Evolutionary conservation across 1,284 basidiomycete genomes (phyloP), one percentile per base, ranked within the genome.

Genomic region (Puccinia novopanici): DNA sequence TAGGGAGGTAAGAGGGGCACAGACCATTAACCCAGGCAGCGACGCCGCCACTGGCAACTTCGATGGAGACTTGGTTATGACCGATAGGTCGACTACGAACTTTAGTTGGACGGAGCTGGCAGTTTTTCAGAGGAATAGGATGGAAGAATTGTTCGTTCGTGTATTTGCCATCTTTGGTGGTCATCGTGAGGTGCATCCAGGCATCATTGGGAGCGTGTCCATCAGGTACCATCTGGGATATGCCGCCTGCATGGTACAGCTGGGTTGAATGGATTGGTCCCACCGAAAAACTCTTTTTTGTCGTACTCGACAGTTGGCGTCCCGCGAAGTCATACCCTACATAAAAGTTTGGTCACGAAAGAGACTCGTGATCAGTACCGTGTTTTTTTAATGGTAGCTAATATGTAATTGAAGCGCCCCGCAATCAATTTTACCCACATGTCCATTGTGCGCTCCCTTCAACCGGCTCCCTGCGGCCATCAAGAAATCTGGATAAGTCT

Each of bases 81-180:
- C 84, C 75, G 4, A 83, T 82, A 6, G 84, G 82, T 0, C 83
- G 86, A 3, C 90, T 81, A 0, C 83, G 82, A 70, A 90, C 88
- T 81, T 87, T 50, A 0, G 89, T 89, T 81, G 90, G 88, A 37
- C 88, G 84, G 6, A 90, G 86, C 19, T 85, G 83, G 0, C 87
- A 87, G 40, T 87, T 83, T 0, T 88, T 88, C 9, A 90, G 86
- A 3, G 88, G 88, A 2, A 85, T 86, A 0, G 89, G 89, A 0
- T 88, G 89, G 84, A 90, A 90, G 89, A 88, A 89, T 85, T 89
- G 87, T 82, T 90, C 89, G 79, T 88, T 89, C 0, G 87, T 88
- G 30, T 85, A 85, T 30, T 86, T 86, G 42, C 88, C 87, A 1
- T 87, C 87, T 15, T 87, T 80, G 0, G 89, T 88, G 0, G 89